phyloP scores from a whole-genome alignment of 805 yeast species.

The Candida manassasensis region DNA sequence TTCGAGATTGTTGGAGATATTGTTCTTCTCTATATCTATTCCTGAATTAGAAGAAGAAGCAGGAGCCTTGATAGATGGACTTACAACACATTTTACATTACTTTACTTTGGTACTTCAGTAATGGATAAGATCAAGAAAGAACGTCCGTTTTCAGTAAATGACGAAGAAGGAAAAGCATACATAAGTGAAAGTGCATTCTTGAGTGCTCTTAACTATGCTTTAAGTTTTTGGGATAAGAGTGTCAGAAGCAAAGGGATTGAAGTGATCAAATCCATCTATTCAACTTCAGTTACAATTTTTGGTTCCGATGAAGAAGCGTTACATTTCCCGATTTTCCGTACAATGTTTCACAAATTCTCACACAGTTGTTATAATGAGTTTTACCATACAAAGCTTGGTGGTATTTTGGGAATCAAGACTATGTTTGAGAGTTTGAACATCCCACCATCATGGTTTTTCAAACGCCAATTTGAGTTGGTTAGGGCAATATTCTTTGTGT shows the following conservation, averaged over 20 bases:
- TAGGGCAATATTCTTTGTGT: constrained; percentile 81
- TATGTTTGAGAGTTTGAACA: constrained; percentile 59
- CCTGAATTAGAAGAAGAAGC: constrained; percentile 73
- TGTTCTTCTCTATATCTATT: constrained; percentile 73
- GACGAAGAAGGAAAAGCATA: constrained; percentile 75
- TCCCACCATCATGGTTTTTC: constrained; percentile 70
- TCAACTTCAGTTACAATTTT: constrained; percentile 60
- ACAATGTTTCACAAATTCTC: constrained; percentile 76
- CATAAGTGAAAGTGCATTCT: constrained; percentile 63
- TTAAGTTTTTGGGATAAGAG: constrained; percentile 69
- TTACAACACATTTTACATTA: constrained; percentile 76
- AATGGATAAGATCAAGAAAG: constrained; percentile 60
- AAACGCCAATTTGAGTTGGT: constrained; percentile 79
- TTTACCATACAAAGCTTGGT: constrained; percentile 79
- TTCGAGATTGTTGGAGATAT: constrained; percentile 57
- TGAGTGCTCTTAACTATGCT: constrained; percentile 74
- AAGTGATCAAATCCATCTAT: constrained; percentile 59
- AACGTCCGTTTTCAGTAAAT: constrained; percentile 66
- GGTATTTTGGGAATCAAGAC: constrained; percentile 82
- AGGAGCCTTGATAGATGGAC: constrained; percentile 49
- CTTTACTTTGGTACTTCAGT: constrained; percentile 73
- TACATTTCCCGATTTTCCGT: constrained; percentile 71
- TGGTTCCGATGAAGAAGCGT: constrained; percentile 60
- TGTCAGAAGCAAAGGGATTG: constrained; percentile 68
- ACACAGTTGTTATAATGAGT: constrained; percentile 89